These are phyloP conservation scores for Epithemia pelagica DNA, from an alignment of 108 stramenopile species.

Conservation along the genomic window DNA sequence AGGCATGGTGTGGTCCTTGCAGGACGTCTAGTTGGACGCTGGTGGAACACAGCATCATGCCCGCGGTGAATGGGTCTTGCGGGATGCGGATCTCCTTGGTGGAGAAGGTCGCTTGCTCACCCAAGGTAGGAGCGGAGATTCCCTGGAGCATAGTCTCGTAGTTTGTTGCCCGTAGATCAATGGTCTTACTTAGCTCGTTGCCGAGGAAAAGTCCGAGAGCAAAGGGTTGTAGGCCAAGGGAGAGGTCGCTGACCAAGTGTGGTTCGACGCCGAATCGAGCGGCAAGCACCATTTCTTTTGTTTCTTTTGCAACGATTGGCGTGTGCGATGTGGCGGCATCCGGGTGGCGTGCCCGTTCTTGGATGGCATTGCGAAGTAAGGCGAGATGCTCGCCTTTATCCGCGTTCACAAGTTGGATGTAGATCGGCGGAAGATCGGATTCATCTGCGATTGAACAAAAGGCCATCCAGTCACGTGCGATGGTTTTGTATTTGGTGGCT, in stretches of 20 bases:
- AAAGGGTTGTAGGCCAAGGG: background rate
- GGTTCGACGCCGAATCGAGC: background rate
- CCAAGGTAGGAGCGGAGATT: background rate
- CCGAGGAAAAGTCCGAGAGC: background rate
- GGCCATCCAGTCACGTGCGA: background rate
- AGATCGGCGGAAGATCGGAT: background rate
- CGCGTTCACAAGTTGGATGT: background rate
- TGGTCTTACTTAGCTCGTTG: background rate
- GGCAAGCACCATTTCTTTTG: background rate
- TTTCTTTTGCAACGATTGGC: background rate
- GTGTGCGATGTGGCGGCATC: background rate
- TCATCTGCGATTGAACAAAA: background rate
- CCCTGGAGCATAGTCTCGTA: background rate
- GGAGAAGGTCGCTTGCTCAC: background rate
- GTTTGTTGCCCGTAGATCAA: background rate
- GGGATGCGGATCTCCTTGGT: background rate
- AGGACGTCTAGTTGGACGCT: background rate
- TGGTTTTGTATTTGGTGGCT: background rate
- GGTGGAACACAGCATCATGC: background rate
- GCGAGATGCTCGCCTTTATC: background rate
- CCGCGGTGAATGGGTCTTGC: background rate
- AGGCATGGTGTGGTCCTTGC: background rate
- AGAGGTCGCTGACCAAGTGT: background rate
- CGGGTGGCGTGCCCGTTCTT: background rate
- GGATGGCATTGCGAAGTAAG: background rate